phyloP scores from a whole-genome alignment of 2,329 filamentous ascomycete genomes.

The Aspergillus chevalieri region DNA sequence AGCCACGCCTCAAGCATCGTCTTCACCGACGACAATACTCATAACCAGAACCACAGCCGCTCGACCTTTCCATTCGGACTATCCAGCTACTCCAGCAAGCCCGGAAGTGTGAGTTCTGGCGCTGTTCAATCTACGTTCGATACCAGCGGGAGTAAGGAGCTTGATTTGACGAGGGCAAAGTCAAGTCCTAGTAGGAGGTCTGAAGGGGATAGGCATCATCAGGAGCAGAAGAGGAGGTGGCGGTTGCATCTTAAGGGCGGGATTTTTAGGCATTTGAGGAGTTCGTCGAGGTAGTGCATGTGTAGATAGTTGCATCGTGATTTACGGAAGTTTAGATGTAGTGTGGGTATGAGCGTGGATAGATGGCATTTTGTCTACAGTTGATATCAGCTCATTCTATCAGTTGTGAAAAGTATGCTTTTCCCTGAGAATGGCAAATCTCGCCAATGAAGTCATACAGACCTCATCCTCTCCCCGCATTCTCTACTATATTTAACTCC shows the following conservation, averaged over 20 bases:
- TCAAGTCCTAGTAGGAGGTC: background rate
- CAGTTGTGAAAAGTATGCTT: background rate
- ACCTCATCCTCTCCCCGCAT: background rate
- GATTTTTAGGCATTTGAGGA: background rate
- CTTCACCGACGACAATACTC: background rate
- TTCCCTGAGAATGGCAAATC: background rate
- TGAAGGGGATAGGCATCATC: background rate
- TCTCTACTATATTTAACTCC: background rate
- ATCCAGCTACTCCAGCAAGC: background rate
- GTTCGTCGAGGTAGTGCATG: background rate
- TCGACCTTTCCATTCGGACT: too few species aligned
- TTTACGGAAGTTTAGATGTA: background rate
- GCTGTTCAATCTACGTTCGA: background rate
- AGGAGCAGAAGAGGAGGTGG: background rate
- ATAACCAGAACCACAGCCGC: background rate
- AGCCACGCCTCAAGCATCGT: background rate
- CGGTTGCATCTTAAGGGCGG: background rate
- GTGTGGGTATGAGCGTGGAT: too few species aligned
- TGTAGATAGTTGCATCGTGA: background rate
- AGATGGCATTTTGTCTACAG: too few species aligned
- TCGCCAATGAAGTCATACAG: background rate
- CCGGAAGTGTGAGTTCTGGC: background rate
- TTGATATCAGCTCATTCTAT: background rate
- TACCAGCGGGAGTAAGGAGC: background rate
- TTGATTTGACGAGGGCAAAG: background rate